Base-by-base conservation (phyloP, 2,329 filamentous ascomycete genomes). In the Gliomastix tumulicola region DNA sequence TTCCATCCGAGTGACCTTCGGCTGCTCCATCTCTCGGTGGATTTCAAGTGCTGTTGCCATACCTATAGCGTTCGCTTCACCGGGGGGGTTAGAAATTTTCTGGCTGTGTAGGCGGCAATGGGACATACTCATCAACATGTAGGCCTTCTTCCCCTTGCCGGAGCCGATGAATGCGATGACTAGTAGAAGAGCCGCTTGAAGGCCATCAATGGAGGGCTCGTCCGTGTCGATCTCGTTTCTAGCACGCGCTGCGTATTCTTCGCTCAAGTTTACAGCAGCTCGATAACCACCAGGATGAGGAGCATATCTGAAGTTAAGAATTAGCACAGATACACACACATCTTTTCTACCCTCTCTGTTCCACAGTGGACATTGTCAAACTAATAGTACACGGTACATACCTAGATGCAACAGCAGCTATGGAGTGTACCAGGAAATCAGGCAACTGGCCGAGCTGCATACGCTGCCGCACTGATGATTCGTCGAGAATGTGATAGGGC, bases 41-140 rank as follows among this genome's bases (percentile, higher is more conserved):
- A 92, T 66, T 51, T 89, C 85, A 10, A 94, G 70, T 4, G 85
- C 86, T 57, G 88, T 77, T 3, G 83, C 81, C 86, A 94, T 94
- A 31, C 83, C 85, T 33, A 88, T 79, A 9, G 82, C 84, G 44
- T 72, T 84, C 44, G 80, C 84, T 88, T 46, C 18, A 37, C 30
- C 47, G 71, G 65, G 34, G 12, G 12, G 19, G 8, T 23, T 31
- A 22, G 23, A 9, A n/a, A n/a, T n/a, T n/a, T n/a, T n/a, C n/a
- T n/a, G n/a, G 21, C 21, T 12, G 17, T 35, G 7, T 5, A 17
- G 13, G 30, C 32, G 2, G n/a, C 15, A 20, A 37, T 16, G 30
- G 6, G 16, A 49, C 65, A 16, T 79, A 86, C 86, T 77, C 48
- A 94, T 69, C 27, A 88, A 69, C 87, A 94, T 94, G 47, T 88